Conservation (phyloP, 352 stramenopile species). For the Phytopythium chamaehyphon region DNA sequence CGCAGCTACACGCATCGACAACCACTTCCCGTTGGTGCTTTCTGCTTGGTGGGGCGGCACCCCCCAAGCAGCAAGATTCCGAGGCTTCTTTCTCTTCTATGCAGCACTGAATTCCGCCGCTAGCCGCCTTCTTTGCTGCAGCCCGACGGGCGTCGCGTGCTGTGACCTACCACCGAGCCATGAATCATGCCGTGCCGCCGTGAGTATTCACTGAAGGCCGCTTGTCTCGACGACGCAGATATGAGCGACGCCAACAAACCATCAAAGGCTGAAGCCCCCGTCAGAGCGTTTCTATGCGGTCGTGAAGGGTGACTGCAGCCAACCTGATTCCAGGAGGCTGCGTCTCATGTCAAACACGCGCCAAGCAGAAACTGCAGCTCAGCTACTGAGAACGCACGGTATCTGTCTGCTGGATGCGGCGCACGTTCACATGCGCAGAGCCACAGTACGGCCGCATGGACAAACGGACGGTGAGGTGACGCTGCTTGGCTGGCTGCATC, state of each 20-base stretch:
- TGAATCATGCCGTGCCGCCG: no score
- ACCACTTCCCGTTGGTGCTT: no score
- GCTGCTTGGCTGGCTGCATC: no score
- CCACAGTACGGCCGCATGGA: background rate
- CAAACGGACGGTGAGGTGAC: no score
- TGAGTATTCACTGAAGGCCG: conserved; percentile 1
- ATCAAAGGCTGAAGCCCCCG: background rate
- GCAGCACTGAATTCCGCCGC: background rate
- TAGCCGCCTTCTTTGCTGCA: conserved; percentile 2
- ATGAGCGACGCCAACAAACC: background rate
- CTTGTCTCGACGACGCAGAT: background rate
- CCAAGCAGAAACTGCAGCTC: conserved; percentile 2
- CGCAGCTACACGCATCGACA: no score
- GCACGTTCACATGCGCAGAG: background rate
- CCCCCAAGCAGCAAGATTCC: background rate
- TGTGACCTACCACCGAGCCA: background rate
- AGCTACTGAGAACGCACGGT: background rate
- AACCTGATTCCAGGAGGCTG: background rate
- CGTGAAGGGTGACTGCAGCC: background rate
- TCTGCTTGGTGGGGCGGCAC: no score
- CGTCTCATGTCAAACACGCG: conserved; percentile 6
- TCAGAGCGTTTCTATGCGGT: conserved; percentile 2
- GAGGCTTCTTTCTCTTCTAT: conserved; percentile 1
- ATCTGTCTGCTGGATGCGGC: background rate
- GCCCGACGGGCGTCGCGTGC: background rate